A percentile compares a stretch with the other conserved stretches of the same genome.
Conservation (phyloP, 176 grass and related monocot genomes). For the Microstegium vimineum region DNA sequence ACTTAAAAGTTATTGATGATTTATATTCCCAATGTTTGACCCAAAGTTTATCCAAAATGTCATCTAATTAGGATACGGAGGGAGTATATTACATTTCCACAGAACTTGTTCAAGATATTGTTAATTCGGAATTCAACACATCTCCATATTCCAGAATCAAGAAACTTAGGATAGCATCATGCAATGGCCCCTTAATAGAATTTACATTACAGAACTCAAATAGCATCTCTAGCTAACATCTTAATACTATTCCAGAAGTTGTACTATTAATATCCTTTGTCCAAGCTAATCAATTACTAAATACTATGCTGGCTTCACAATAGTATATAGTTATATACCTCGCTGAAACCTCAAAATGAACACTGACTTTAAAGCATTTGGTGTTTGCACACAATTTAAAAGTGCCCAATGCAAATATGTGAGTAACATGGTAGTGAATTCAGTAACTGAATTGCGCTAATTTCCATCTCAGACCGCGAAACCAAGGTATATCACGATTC, state of each 20-base stretch:
- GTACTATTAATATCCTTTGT: neutral
- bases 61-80: too few species aligned
- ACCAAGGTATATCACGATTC: neutral
- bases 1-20: too few species aligned
- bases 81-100: too few species aligned
- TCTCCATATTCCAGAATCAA: neutral
- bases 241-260: neutral
- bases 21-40: too few species aligned
- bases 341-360: neutral
- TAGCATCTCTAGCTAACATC: neutral
- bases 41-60: too few species aligned
- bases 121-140: neutral
- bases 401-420: neutral
- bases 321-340: too few species aligned
- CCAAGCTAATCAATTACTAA: neutral
- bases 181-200: neutral
- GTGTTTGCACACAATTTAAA: neutral
- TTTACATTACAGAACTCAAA: neutral
- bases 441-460: neutral
- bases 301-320: neutral
- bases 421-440: neutral
- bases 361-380: neutral
- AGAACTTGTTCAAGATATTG: neutral
- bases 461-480: neutral
- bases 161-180: neutral